Conservation (phyloP, 441 rosid species). For the Euphorbia celastroides region DNA sequence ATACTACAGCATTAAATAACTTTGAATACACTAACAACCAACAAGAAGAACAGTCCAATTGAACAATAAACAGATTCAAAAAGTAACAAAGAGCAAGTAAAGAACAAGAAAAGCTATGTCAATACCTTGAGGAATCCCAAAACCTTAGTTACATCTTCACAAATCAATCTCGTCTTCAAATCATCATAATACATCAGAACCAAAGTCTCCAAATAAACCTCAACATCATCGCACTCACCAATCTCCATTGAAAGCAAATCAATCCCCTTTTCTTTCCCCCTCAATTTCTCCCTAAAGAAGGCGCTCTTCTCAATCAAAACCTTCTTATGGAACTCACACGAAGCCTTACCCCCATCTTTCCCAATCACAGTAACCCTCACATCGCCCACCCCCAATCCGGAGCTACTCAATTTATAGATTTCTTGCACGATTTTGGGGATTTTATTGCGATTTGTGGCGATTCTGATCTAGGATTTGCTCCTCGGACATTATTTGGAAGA, state of each 20-base stretch:
- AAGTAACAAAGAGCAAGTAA: neutral
- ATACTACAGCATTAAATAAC: no score
- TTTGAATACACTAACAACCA: neutral
- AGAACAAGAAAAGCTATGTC: neutral
- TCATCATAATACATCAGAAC: slow-evolving; percentile 85
- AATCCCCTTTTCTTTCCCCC: slow-evolving; percentile 53
- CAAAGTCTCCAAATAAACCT: slow-evolving; percentile 79
- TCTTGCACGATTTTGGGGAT: slow-evolving; percentile 51
- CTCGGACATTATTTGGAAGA: slow-evolving; percentile 87
- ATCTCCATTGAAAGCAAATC: slow-evolving; percentile 73
- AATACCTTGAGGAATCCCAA: slow-evolving; percentile 84
- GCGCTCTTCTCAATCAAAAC: slow-evolving; percentile 71
- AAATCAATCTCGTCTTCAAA: slow-evolving; percentile 60
- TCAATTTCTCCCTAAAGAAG: slow-evolving; percentile 70
- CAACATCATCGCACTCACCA: slow-evolving; percentile 90
- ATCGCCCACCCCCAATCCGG: slow-evolving; percentile 43
- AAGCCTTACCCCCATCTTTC: slow-evolving; percentile 41
- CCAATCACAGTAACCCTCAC: slow-evolving; percentile 78
- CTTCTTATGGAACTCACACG: slow-evolving; percentile 22
- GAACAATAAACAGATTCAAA: neutral
- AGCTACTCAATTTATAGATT: slow-evolving; percentile 35
- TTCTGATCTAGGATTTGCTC: slow-evolving; percentile 43
- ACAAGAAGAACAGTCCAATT: neutral
- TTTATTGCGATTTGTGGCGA: slow-evolving; percentile 46
- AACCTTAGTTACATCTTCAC: slow-evolving; percentile 61